Conservation (phyloP, 2,329 filamentous ascomycete species). For the Aspergillus sp. region DNA sequence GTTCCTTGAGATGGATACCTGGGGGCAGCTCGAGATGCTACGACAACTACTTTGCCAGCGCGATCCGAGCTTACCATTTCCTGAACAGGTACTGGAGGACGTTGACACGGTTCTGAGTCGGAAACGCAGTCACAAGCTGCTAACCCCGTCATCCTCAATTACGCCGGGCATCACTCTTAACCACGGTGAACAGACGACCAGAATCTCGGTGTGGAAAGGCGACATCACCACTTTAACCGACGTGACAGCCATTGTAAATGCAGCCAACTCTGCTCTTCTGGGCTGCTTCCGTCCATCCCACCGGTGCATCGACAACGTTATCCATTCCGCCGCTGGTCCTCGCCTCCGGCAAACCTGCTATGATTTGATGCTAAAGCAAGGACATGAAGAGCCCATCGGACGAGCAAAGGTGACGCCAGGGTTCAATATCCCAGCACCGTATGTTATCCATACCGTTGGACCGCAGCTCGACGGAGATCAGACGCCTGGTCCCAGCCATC, state of each 20-base stretch:
- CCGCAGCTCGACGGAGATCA: conserved; percentile 14
- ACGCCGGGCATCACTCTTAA: background rate
- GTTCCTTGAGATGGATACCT: background rate
- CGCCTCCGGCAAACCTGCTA: conserved; percentile 22
- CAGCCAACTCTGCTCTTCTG: conserved; percentile 20
- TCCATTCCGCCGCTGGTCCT: conserved; percentile 23
- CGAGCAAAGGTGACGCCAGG: conserved; percentile 19
- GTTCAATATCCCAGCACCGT: conserved; percentile 17
- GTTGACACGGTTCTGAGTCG: background rate
- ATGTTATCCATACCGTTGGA: conserved; percentile 24
- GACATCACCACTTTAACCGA: conserved; percentile 22
- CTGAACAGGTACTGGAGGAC: background rate
- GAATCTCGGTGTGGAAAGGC: conserved; percentile 21
- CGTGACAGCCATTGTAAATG: conserved; percentile 25
- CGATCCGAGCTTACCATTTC: background rate
- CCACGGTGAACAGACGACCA: background rate
- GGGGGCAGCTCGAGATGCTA: background rate
- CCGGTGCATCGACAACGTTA: conserved; percentile 26
- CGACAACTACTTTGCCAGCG: background rate
- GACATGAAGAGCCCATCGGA: conserved; percentile 12
- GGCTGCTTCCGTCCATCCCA: conserved; percentile 24
- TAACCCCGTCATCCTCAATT: background rate
- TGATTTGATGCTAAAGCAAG: conserved; percentile 13
- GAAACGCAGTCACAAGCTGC: background rate
- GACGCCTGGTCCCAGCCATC: background rate